Conservation (phyloP, 2,329 filamentous ascomycete genomes). For the Colletotrichum lentis region DNA sequence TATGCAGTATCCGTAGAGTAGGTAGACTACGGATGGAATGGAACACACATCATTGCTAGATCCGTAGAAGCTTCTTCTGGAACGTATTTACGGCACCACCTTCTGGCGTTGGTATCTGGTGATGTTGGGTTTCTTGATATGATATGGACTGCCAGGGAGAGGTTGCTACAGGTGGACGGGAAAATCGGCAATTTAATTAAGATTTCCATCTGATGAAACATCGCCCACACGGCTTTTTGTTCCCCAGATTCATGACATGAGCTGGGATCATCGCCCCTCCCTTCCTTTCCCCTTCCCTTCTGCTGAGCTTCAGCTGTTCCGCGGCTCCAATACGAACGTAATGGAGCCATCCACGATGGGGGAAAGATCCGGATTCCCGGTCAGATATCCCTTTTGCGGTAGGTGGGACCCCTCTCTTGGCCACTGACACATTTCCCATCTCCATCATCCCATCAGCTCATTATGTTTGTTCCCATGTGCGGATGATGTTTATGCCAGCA, state of each 20-base stretch:
- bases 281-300: background rate
- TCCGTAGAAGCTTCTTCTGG: background rate
- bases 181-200: background rate
- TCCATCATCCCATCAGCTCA: background rate
- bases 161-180: background rate
- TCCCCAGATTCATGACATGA: conserved; percentile 8
- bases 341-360: background rate
- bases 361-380: conserved; percentile 4
- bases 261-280: conserved; percentile 8
- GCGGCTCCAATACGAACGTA: too few species aligned
- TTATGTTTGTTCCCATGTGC: background rate
- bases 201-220: background rate
- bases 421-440: background rate
- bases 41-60: background rate
- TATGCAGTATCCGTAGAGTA: too few species aligned
- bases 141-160: background rate
- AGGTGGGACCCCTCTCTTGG: conserved; percentile 8
- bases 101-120: background rate
- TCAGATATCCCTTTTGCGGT: conserved; percentile 3
- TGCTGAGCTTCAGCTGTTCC: too few species aligned
- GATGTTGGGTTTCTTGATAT: background rate
- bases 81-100: background rate
- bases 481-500: conserved; percentile 17
- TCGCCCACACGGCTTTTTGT: background rate
- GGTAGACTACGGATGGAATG: background rate